Percentiles rank a stretch among this genome's conserved stretches.
Conservation (phyloP, 1,284 basidiomycete genomes). For the Neonothopanus nambi region DNA sequence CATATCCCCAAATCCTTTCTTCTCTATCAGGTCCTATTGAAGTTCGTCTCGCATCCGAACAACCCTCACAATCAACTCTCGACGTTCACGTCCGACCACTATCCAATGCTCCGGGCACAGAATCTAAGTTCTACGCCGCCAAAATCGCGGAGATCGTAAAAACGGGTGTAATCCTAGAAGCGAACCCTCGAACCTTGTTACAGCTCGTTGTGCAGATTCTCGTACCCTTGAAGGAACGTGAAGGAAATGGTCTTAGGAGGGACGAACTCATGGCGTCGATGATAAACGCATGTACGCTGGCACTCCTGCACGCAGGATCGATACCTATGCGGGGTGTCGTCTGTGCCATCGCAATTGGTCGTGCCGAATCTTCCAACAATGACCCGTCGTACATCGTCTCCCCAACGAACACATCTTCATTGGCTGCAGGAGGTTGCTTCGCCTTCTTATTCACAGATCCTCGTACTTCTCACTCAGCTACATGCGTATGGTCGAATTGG, state of each 20-base stretch:
- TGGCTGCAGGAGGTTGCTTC: constrained; percentile 58
- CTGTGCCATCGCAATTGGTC: constrained; percentile 62
- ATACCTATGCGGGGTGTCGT: constrained; percentile 71
- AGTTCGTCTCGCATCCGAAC: constrained; percentile 62
- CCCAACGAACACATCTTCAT: constrained; percentile 40
- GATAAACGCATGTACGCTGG: constrained; percentile 68
- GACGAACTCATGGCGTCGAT: constrained; percentile 50
- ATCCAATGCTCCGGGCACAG: constrained; percentile 61
- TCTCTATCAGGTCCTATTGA: constrained; percentile 80
- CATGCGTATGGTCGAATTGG: constrained; percentile 62
- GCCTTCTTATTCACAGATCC: constrained; percentile 61
- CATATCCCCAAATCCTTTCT: constrained; percentile 48
- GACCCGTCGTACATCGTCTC: constrained; percentile 46
- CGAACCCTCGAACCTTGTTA: constrained; percentile 66
- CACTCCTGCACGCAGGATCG: constrained; percentile 66
- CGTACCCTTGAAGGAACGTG: constrained; percentile 28
- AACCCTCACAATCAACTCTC: constrained; percentile 69
- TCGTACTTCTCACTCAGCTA: constrained; percentile 16
- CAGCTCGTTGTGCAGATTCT: constrained; percentile 71
- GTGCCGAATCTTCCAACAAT: constrained; percentile 20
- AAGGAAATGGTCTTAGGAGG: constrained; percentile 17
- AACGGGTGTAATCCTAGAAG: constrained; percentile 59
- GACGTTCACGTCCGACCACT: constrained; percentile 71
- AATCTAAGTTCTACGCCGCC: constrained; percentile 57
- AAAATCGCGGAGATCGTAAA: constrained; percentile 56